These are phyloP conservation scores for Aureobasidium zeae DNA, from an alignment of 2,329 filamentous ascomycete species.

Conservation along the genomic window DNA sequence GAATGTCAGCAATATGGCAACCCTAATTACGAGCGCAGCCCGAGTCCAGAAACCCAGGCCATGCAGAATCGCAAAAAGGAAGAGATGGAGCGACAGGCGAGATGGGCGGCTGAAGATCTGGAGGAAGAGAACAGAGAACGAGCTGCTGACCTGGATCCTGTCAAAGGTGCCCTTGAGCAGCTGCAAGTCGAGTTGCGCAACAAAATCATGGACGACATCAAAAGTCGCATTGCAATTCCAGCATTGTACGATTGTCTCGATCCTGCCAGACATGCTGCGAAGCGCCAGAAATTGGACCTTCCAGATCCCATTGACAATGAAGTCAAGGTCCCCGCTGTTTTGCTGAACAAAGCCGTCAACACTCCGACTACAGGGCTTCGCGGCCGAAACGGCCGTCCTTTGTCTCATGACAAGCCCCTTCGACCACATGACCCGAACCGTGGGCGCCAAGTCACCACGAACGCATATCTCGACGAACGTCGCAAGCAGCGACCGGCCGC, in stretches of 20 bases:
- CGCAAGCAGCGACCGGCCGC: constrained; percentile 45
- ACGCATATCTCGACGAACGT: constrained; percentile 49
- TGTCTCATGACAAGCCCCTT: constrained; percentile 33
- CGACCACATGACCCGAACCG: constrained; percentile 37
- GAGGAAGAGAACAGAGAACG: constrained; percentile 86
- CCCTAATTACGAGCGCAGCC: constrained; percentile 50
- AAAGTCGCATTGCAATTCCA: constrained; percentile 74
- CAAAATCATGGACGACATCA: constrained; percentile 81
- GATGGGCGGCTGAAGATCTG: constrained; percentile 70
- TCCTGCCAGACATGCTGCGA: constrained; percentile 69
- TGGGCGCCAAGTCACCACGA: constrained; percentile 31
- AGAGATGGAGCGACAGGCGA: constrained; percentile 56
- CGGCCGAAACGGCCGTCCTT: constrained; percentile 34
- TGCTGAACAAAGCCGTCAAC: constrained; percentile 46
- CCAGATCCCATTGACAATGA: constrained; percentile 53
- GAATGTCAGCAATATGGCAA: constrained; percentile 64
- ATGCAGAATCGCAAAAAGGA: constrained; percentile 49
- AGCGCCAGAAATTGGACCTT: constrained; percentile 69
- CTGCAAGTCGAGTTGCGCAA: constrained; percentile 73
- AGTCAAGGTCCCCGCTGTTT: constrained; percentile 41
- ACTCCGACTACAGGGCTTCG: constrained; percentile 57
- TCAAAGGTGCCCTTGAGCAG: constrained; percentile 68
- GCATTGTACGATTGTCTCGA: constrained; percentile 73
- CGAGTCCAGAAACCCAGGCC: constrained; percentile 42
- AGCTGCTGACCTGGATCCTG: constrained; percentile 84